Conservation (phyloP, 768 basidiomycete genomes). For the Pulveroboletus sp. region DNA sequence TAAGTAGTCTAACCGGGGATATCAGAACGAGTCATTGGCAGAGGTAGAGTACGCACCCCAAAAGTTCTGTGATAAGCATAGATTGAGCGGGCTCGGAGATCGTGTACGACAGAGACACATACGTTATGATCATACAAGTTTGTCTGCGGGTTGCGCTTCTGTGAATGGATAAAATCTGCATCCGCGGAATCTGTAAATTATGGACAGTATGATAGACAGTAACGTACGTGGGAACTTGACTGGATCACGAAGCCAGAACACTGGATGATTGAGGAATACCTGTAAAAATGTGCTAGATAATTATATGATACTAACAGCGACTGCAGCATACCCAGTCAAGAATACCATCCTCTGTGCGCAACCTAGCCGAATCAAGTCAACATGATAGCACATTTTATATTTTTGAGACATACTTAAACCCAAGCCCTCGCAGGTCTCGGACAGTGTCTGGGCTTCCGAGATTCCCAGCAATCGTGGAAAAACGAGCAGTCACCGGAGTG, state of each 20-base stretch:
- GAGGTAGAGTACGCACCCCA: constrained; percentile 14
- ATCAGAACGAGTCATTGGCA: not conserved
- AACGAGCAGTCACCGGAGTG: constrained; percentile 32
- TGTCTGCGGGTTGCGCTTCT: constrained; percentile 49
- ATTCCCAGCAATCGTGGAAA: constrained; percentile 56
- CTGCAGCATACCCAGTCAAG: constrained; percentile 34
- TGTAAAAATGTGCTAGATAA: too few relatives aligned
- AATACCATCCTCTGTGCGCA: constrained; percentile 38
- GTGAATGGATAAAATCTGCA: constrained; percentile 36
- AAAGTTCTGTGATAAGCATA: constrained; percentile 10
- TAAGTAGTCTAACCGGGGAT: constrained; percentile 38
- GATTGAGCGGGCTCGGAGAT: too few relatives aligned
- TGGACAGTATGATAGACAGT: too few relatives aligned
- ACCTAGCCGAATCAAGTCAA: constrained; percentile 18
- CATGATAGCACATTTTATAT: not conserved
- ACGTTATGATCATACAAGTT: constrained; percentile 41
- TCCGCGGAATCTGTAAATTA: not conserved
- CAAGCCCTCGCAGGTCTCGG: constrained; percentile 55
- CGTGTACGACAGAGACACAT: not conserved
- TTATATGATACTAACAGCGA: too few relatives aligned
- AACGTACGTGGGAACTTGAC: constrained; percentile 49
- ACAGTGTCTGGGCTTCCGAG: constrained; percentile 47
- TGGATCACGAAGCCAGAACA: constrained; percentile 48
- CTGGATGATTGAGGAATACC: constrained; percentile 41
- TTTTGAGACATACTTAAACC: constrained; percentile 41